A percentile compares a stretch with the other conserved stretches of the same genome.
Conservation (phyloP, 139 green algal species). For the Chlorella sp. region DNA sequence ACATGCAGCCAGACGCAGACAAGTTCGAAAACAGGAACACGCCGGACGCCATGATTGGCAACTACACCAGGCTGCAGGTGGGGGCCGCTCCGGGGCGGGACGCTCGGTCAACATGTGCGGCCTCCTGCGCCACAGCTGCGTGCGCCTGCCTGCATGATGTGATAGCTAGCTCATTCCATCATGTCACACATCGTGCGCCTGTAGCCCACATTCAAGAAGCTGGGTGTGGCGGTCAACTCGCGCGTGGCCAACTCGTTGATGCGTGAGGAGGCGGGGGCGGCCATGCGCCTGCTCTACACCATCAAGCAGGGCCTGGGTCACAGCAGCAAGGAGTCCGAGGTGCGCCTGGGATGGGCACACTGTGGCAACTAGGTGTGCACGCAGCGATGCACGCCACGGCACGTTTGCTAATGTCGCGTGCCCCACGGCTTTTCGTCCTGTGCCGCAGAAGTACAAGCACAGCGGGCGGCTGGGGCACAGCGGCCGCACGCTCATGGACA, state of each 20-base stretch:
- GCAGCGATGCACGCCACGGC: too few species aligned
- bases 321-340: conserved; percentile 40
- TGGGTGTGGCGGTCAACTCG: conserved; percentile 51
- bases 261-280: conserved; percentile 49
- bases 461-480: conserved; percentile 30
- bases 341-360: too few species aligned
- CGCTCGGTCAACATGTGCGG: too few species aligned
- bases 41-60: conserved; percentile 63
- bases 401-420: too few species aligned
- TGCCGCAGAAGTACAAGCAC: conserved; percentile 34
- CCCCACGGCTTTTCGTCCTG: not conserved
- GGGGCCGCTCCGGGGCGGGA: too few species aligned
- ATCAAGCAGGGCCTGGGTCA: conserved; percentile 49
- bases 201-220: conserved; percentile 48
- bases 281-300: conserved; percentile 48
- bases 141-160: not conserved
- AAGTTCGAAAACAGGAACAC: conserved; percentile 40
- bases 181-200: not conserved
- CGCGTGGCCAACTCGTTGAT: conserved; percentile 53
- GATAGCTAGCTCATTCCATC: not conserved
- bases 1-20: conserved; percentile 65
- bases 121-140: not conserved
- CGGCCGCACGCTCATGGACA: conserved; percentile 46
- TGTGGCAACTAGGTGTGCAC: too few species aligned
- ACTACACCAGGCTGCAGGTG: conserved; percentile 67